Evolutionary conservation across 345 rosid genomes (phyloP), one percentile per base, ranked within the genome.

Genomic region (Heritiera littoralis): DNA sequence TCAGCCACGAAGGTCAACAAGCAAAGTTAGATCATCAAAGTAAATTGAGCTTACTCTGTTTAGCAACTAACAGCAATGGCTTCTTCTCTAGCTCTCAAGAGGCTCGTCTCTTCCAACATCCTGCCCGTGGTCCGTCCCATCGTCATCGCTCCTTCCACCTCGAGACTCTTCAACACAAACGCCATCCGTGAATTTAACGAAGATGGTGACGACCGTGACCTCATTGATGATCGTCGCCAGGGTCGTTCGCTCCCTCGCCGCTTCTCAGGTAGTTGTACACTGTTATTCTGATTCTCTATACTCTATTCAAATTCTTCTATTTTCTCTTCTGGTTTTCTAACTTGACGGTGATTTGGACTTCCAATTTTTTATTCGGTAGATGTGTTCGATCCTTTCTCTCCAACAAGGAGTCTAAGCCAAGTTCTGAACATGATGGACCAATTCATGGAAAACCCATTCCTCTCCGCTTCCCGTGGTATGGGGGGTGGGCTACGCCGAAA

Each of bases 371-470:
- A 14, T 14, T 28, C 1, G 14, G 30, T 59, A 92, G 94, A 87
- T 69, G 88, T 84, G 52, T 87, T 86, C 14, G 89, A 83, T 81
- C 94, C 97, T 1, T 88, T 95, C 6, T 86, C 86, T 2, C 87
- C 95, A 7, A 84, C 89, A 0, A 86, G 95, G 81, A 91, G 89
- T 69, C 76, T 93, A n/a, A 86, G 90, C 80, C 92, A 88, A 58
- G 84, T 92, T 40, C 85, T 92, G 81, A 92, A 92, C 80, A 73
- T 88, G 63, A 80, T 91, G 93, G 93, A 92, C 82, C 90, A 81
- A 14, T n/a, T 89, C 55, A 69, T 85, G 78, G 90, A 92, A 54
- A 88, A 77, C 58, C 96, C 98, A 2, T 61, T 86, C 77, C 20
- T 88, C 10, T 71, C 89, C 9, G 83, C 86, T 0, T 58, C 85